phyloP scores from a whole-genome alignment of 1,139 yeast species.

The Petasospora fabianii region DNA sequence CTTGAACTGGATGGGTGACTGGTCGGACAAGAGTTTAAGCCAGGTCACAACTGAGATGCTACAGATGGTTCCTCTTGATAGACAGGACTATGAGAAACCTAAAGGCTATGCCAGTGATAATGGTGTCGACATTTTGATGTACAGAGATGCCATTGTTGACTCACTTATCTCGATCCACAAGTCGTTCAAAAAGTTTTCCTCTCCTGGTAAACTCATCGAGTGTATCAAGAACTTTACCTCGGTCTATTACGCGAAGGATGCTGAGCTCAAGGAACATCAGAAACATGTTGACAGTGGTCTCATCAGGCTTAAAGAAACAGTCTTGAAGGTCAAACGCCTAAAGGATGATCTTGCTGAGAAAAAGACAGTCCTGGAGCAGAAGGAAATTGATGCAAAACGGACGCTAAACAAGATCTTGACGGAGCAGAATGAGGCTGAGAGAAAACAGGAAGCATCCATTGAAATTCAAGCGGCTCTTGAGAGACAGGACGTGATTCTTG shows the following conservation, averaged over 20 bases:
- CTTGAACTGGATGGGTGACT: slow-evolving; percentile 84
- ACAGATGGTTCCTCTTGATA: slow-evolving; percentile 49
- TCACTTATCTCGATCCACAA: no score
- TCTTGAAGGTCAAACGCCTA: slow-evolving; percentile 63
- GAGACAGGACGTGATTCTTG: slow-evolving; percentile 62
- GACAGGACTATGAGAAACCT: slow-evolving; percentile 37
- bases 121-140: slow-evolving; percentile 45
- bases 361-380: slow-evolving; percentile 43
- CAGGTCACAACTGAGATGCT: slow-evolving; percentile 49
- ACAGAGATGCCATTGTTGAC: no score
- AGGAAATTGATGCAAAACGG: slow-evolving; percentile 65
- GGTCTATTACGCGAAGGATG: slow-evolving; percentile 42
- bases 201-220: slow-evolving; percentile 58
- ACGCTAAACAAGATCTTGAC: slow-evolving; percentile 76
- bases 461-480: slow-evolving; percentile 70
- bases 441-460: slow-evolving; percentile 82
- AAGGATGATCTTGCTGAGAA: slow-evolving; percentile 53
- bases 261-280: slow-evolving; percentile 60
- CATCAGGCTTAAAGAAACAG: slow-evolving; percentile 74
- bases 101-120: slow-evolving; percentile 38
- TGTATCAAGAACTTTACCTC: slow-evolving; percentile 46
- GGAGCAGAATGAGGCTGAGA: slow-evolving; percentile 90
- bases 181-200: slow-evolving; percentile 19
- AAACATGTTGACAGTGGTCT: slow-evolving; percentile 72
- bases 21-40: slow-evolving; percentile 52